Evolutionary conservation across 345 rosid genomes (phyloP).

Genomic region (Garcia nutans): DNA sequence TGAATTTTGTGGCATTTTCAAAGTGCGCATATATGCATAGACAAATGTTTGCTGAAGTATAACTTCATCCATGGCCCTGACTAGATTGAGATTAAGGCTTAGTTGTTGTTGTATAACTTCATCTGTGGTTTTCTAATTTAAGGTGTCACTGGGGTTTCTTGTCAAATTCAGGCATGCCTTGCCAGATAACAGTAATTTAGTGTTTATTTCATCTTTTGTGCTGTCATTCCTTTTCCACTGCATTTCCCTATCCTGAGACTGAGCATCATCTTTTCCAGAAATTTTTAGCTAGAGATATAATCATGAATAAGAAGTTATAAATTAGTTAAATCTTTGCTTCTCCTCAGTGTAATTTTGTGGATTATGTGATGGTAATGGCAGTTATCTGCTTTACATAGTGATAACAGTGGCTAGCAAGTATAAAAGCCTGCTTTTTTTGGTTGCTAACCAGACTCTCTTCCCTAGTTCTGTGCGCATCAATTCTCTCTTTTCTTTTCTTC

Average conservation of each 20-base stretch:
- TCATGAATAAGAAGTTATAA: background rate
- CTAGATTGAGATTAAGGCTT: no score
- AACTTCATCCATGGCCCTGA: background rate
- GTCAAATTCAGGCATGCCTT: background rate
- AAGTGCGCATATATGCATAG: background rate
- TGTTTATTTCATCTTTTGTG: background rate
- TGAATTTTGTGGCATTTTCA: conserved; percentile 2
- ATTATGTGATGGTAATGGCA: no score
- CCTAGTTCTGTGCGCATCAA: no score
- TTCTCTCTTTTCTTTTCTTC: no score
- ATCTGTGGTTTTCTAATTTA: background rate
- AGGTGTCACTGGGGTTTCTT: background rate
- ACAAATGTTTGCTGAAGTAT: background rate
- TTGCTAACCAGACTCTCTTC: no score
- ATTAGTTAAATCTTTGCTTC: no score
- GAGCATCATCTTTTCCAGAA: background rate
- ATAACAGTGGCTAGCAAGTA: no score
- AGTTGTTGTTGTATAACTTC: no score
- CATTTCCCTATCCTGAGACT: background rate
- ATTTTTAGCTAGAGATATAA: background rate
- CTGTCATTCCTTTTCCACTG: background rate
- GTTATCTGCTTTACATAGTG: no score
- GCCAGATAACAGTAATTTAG: background rate
- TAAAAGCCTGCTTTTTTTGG: no score
- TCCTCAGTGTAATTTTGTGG: background rate